Base-by-base conservation (phyloP, 2,329 filamentous ascomycete genomes). In the Sclerotinia nivalis region DNA sequence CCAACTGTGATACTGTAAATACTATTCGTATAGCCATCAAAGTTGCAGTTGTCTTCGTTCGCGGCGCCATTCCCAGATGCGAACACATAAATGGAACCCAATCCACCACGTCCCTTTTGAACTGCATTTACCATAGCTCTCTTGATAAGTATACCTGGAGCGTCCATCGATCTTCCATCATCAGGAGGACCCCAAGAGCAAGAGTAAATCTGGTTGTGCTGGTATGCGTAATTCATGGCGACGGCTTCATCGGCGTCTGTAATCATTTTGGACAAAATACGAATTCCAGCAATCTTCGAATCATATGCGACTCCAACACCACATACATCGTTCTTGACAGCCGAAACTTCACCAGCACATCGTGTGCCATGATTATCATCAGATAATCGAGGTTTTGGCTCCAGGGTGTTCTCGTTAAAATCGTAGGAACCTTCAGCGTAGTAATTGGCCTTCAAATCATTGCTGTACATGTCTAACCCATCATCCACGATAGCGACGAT, bases 1-100 rank as follows among this genome's bases (percentile, higher is more conserved):
- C 96, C 96, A 25, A 99, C 93, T 0, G 94, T 97, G 76, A 99
- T 96, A 79, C 93, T 97, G 85, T 98, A 99, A 76, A 99, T 99
- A 79, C 94, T 97, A 83, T 99, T 99, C 71, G 96, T 99, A 81
- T 99, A 99, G 52, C 96, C 96, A 78, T 99, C 96, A 79, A 99
- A 99, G 80, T 99, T 99, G 86, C 96, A 99, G 81, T 99, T 98
- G 80, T 99, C 96, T 60, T 92, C 94, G 73, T 84, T 88, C 4
- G 85, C 84, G 13, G 95, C 96, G 70, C 96, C 96, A 78, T 99
- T 99, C 71, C 96, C 96, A 74, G 95, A 94, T 56, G 96, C 96
- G 80, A 99, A 99, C 68, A 99, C 96, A 77, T 93, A 99, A 74
- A 99, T 92, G 40, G 93, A 97, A 12, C 96, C 96, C 67, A 90